Conservation (phyloP, 495 filamentous ascomycete genomes). For the Jackrogersella multiformis region DNA sequence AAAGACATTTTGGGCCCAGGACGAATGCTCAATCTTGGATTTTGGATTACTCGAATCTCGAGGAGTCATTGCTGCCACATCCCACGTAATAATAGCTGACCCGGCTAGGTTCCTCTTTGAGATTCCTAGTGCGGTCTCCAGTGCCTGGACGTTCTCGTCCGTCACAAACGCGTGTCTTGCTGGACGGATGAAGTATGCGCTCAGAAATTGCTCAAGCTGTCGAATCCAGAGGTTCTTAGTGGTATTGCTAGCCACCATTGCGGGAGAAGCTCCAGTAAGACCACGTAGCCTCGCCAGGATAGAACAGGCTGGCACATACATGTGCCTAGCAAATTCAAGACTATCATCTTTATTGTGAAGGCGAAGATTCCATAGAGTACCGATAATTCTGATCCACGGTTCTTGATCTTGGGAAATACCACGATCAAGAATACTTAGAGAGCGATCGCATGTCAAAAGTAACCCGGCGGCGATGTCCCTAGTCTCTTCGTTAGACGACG, state of each 20-base stretch:
- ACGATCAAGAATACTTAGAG: constrained; percentile 38
- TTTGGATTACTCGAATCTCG: constrained; percentile 63
- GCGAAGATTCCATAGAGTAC: constrained; percentile 55
- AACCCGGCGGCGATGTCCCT: constrained; percentile 50
- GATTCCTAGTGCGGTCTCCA: constrained; percentile 48
- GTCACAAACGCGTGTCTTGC: constrained; percentile 65
- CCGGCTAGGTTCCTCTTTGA: constrained; percentile 45
- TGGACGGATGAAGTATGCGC: constrained; percentile 76
- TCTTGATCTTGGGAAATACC: constrained; percentile 42
- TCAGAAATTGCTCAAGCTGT: constrained; percentile 69
- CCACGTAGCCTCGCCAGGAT: constrained; percentile 51
- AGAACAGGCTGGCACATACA: constrained; percentile 44
- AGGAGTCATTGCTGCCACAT: constrained; percentile 65
- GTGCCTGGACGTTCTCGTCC: constrained; percentile 48
- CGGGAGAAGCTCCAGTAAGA: constrained; percentile 27
- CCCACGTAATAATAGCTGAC: constrained; percentile 61
- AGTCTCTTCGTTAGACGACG: constrained; percentile 50
- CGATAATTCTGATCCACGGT: constrained; percentile 52
- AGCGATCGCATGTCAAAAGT: constrained; percentile 50
- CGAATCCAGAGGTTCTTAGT: constrained; percentile 46
- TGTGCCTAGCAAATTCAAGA: constrained; percentile 51
- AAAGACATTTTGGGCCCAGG: constrained; percentile 75
- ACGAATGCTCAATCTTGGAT: constrained; percentile 62
- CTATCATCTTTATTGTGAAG: constrained; percentile 51
- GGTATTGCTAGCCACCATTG: constrained; percentile 16